Conservation (phyloP, 306 rosid species). For the Sicyos edulis region DNA sequence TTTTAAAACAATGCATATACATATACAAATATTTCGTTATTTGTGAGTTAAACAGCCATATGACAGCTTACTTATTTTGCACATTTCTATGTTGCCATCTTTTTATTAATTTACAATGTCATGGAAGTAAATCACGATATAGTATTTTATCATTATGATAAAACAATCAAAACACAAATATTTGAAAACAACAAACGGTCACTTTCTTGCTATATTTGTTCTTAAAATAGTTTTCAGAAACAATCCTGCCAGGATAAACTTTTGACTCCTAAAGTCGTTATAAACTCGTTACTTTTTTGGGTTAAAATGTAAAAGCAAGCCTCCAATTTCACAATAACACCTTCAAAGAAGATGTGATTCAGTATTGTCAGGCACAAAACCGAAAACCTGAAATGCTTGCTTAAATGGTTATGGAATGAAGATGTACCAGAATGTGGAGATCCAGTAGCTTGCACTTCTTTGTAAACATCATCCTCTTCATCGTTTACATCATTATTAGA, state of each 20-base stretch:
- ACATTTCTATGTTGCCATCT: background rate
- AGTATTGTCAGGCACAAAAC: conserved; percentile 5
- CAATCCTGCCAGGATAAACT: background rate
- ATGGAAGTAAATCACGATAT: background rate
- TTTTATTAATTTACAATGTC: background rate
- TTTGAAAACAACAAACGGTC: background rate
- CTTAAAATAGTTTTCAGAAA: conserved; percentile 2
- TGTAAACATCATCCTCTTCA: conserved; percentile 50
- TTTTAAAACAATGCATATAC: too few species aligned
- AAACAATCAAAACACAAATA: background rate
- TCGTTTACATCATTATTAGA: conserved; percentile 68
- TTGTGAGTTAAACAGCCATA: background rate
- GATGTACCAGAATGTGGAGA: conserved; percentile 67
- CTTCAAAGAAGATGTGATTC: conserved; percentile 10
- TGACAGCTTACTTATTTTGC: background rate
- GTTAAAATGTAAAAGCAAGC: background rate
- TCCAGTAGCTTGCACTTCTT: conserved; percentile 38
- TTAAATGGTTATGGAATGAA: conserved; percentile 11
- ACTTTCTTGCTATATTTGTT: conserved; percentile 4
- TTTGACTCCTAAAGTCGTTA: background rate
- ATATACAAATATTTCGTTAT: background rate
- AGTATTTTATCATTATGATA: background rate
- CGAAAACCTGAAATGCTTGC: background rate
- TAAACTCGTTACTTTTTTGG: background rate
- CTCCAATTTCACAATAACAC: background rate